Base-by-base conservation (phyloP, 495 filamentous ascomycete genomes). In the Neurospora africana region DNA sequence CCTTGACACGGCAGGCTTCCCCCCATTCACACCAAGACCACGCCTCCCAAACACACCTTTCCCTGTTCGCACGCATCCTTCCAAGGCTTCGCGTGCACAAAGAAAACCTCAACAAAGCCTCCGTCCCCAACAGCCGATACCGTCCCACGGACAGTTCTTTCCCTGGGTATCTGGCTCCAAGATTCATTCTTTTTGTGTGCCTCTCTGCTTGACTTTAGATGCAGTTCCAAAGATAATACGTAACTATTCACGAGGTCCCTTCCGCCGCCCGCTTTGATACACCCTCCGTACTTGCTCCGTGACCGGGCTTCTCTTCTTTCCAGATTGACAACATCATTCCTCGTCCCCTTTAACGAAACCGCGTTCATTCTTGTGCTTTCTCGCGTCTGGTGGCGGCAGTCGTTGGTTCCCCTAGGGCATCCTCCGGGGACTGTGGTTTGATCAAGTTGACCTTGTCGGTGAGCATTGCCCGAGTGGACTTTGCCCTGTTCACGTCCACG, bases 101-200 rank as follows among this genome's bases (percentile, higher is more conserved):
- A 61, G 40, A 61, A 53, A 19, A 35, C 19, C 40, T 35, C 69
- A n/a, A 36, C 39, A 70, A 70, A 53, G 69, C 69, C 69, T 23
- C 41, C 47, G 30, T 38, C 7, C 68, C 68, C 69, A 58, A 70
- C 69, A 70, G 69, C 69, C 69, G 69, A 40, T 44, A 70, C 41
- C 69, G 27, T 70, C 69, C 17, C 69, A 58, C 47, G 43, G 43
- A 2, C 43, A 47, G 19, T 47, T 47, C 17, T 47, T n/a, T 47
- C 43, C n/a, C 43, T 13, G 47, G 47, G 10, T 58, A 15, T 58
- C 23, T 27, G 47, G 47, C 23, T 58, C 10, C 47, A 58, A 27
- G 47, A 58, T 58, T 58, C 21, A 27, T 58, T 58, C 23, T 58
- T 58, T 58, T 58, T 47, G 43, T 47, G 43, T 47, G 43, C 43